Base-by-base conservation (phyloP, 805 yeast species). In the Ogataea nakhonphanomensis region DNA sequence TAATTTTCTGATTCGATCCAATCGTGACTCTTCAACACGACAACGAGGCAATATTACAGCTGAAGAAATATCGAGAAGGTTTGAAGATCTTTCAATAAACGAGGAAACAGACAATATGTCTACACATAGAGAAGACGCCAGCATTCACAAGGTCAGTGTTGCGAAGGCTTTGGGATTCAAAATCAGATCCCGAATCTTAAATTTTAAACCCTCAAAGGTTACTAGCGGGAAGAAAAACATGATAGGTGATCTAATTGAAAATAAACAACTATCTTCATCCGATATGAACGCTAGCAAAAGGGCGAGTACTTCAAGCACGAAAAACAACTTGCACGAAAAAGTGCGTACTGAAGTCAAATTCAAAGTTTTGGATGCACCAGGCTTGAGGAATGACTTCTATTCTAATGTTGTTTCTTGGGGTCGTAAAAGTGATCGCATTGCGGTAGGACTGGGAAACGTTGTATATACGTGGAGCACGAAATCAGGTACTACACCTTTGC, bases 371-470 rank as follows among this genome's bases (percentile, higher is more conserved):
- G 82, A 77, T 54, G 90, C 93, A 0, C 89, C 89, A 0, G 78
- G 78, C 2, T 59, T 87, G 38, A 65, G 82, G 45, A 81, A 85
- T 58, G 95, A 88, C 57, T 87, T 80, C 54, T 88, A 87, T 59
- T 73, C 86, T 1, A 84, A 84, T 54, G 65, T 84, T 39, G 73
- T 87, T 0, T 74, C 87, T 5, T 87, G 95, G 95, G 78, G 89
- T 0, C 56, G 55, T 7, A 50, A 50, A 11, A 61, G 76, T 1
- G 69, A 69, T 30, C 66, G 65, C 17, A 64, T 86, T 0, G 81
- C 81, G 0, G 87, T 87, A 1, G 96, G 90, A 0, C 63, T 86
- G 24, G 81, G 78, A 0, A 53, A 66, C 3, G 61, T 71, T 4
- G 81, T 76, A 0, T 84, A 76, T 55, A 54, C 79, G 23, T 87